Conservation (phyloP, 1,139 yeast species). For the Wickerhamiella pararugosa region DNA sequence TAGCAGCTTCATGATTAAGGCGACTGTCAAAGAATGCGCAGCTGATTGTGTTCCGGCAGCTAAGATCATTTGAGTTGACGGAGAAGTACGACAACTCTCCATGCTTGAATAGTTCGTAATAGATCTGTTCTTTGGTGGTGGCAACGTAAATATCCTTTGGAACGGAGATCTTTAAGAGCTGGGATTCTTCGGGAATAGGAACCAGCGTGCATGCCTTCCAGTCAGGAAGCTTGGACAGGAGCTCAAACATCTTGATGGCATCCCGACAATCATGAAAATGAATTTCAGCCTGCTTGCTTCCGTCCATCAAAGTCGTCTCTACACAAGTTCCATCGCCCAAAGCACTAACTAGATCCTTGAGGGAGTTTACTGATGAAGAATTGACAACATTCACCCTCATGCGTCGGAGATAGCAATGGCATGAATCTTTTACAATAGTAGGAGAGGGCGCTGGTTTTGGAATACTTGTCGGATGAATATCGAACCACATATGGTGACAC, state of each 20-base stretch:
- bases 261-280: slow-evolving; percentile 4
- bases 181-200: background rate
- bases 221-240: slow-evolving; percentile 4
- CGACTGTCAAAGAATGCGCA: slow-evolving; percentile 4
- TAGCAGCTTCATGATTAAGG: background rate
- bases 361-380: background rate
- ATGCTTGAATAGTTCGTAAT: slow-evolving; percentile 4
- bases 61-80: background rate
- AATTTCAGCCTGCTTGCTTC: background rate
- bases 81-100: slow-evolving; percentile 3
- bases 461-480: background rate
- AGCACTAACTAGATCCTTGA: slow-evolving; percentile 1
- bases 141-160: background rate
- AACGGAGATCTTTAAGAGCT: background rate
- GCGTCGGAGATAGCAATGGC: slow-evolving; percentile 1
- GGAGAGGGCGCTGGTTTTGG: background rate
- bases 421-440: background rate
- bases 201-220: slow-evolving; percentile 1
- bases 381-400: background rate
- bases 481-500: slow-evolving; percentile 2
- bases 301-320: background rate
- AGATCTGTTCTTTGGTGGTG: slow-evolving; percentile 3
- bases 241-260: slow-evolving; percentile 1
- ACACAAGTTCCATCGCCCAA: slow-evolving; percentile 1
- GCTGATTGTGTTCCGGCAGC: background rate